Percentiles rank a stretch among this genome's conserved stretches.
phyloP scores from a whole-genome alignment of 768 basidiomycete genomes.

The Collybia sordida region DNA sequence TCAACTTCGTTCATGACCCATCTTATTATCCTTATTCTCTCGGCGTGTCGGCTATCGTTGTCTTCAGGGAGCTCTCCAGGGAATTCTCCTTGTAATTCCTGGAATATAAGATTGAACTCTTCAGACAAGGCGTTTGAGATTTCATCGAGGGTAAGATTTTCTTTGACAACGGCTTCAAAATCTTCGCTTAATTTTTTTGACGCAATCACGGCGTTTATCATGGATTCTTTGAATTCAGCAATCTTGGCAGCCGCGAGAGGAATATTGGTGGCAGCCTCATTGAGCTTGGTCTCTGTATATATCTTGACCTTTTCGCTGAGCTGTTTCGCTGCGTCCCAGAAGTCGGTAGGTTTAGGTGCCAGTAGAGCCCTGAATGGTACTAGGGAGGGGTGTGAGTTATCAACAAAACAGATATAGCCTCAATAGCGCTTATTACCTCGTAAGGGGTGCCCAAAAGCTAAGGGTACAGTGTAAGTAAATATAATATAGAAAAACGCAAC shows the following conservation, averaged over 20 bases:
- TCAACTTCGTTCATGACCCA: slow-evolving; percentile 23
- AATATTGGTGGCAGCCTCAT: slow-evolving; percentile 10
- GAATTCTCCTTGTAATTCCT: slow-evolving; percentile 26
- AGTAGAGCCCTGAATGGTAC: no score
- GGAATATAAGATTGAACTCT: slow-evolving; percentile 18
- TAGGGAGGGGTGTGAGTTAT: no score
- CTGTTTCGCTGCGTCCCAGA: slow-evolving; percentile 14
- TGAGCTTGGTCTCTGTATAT: slow-evolving; percentile 18
- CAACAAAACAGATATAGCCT: no score
- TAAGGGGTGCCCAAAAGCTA: no score
- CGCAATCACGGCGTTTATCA: slow-evolving; percentile 16
- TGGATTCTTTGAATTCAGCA: slow-evolving; percentile 16
- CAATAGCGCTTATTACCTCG: no score
- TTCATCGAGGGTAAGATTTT: slow-evolving; percentile 5
- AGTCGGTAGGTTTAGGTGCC: neutral
- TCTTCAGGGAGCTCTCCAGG: slow-evolving; percentile 24
- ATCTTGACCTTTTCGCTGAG: slow-evolving; percentile 7
- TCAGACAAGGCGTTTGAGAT: slow-evolving; percentile 14
- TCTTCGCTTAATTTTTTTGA: slow-evolving; percentile 13
- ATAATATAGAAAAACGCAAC: no score
- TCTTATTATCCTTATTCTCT: slow-evolving; percentile 18
- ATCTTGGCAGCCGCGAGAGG: slow-evolving; percentile 16
- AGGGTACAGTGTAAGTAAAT: no score
- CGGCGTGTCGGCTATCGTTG: slow-evolving; percentile 25
- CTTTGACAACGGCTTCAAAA: neutral